A percentile compares a stretch with the other conserved stretches of the same genome.
Evolutionary conservation across 2,329 filamentous ascomycete species (phyloP).

Genomic region (Phialemoniopsis sp.): DNA sequence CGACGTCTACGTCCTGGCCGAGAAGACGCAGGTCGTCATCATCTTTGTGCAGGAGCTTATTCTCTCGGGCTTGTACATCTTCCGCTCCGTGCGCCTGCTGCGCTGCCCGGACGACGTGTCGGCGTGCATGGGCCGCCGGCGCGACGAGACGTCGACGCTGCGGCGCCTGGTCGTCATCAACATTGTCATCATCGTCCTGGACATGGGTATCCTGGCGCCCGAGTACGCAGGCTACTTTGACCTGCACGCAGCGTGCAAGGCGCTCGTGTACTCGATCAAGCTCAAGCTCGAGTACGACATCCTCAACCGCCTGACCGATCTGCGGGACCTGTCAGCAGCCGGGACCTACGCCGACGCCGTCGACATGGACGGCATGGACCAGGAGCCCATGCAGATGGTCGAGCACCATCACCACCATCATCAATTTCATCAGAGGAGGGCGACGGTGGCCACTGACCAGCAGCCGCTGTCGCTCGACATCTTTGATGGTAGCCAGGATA

Average conservation of each 20-base stretch:
- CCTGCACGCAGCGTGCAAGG: conserved; percentile 27
- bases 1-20: conserved; percentile 38
- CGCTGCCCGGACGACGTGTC: conserved; percentile 31
- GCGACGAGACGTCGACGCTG: conserved; percentile 34
- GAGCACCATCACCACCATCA: too few species aligned
- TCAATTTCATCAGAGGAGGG: too few species aligned
- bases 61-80: conserved; percentile 49
- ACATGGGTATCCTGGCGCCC: conserved; percentile 24
- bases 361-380: too few species aligned
- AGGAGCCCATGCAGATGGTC: too few species aligned
- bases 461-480: too few species aligned
- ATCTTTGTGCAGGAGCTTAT: conserved; percentile 53
- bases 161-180: conserved; percentile 44
- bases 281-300: conserved; percentile 30
- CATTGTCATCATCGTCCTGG: conserved; percentile 28
- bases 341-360: neutral
- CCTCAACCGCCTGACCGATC: conserved; percentile 26
- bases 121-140: conserved; percentile 15
- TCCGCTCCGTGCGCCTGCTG: conserved; percentile 45
- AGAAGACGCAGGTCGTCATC: conserved; percentile 51
- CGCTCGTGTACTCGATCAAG: conserved; percentile 28
- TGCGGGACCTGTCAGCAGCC: conserved; percentile 5
- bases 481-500: too few species aligned
- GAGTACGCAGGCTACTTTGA: conserved; percentile 25
- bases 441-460: too few species aligned